Base-by-base conservation (phyloP, 2,329 filamentous ascomycete genomes). In the Colletotrichum tofieldiae region DNA sequence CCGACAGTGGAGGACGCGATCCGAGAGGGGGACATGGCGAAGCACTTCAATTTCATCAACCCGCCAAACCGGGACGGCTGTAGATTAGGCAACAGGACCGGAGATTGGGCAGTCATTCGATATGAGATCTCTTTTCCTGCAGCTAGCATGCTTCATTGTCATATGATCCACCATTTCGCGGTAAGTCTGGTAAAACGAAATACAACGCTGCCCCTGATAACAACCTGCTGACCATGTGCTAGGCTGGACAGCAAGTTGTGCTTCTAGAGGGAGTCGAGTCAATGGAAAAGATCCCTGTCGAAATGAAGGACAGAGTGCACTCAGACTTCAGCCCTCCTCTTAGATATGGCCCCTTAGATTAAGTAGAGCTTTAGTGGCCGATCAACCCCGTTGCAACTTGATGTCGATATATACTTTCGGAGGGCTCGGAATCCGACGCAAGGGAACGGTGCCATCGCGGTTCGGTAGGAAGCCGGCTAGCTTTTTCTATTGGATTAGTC, bases 141-240 rank as follows among this genome's bases (percentile, higher is more conserved):
- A 2, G 68, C 65, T 4, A 71, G 65, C n/a, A 71, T 71, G 68
- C 68, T 71, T 52, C 65, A 71, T 23, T 71, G 68, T 29, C 68
- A 71, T 5, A 71, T 71, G 68, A 71, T 68, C 18, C 65, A 68
- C n/a, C 68, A 71, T 26, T 71, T 71, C 18, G 68, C 65, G 12
- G 65, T 71, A 68, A 62, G 68, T 16, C 35, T n/a, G 12, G 5
- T 12, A 11, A 32, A 8, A 8, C 29, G 16, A 2, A 39, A 39
- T 11, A 7, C 14, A 51, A 7, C 14, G 6, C n/a, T 8, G 6
- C 9, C 14, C 20, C n/a, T 9, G 4, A 20, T 26, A 18, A 20
- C 41, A 16, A 26, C 16, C 4, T 35, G 32, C 58, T 63, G 39
- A 71, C 29, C 7, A 37, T 26, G 39, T 29, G 11, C 3, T 26